phyloP scores from a whole-genome alignment of 176 grass and related monocot genomes.

The Rhynchospora breviuscula region DNA sequence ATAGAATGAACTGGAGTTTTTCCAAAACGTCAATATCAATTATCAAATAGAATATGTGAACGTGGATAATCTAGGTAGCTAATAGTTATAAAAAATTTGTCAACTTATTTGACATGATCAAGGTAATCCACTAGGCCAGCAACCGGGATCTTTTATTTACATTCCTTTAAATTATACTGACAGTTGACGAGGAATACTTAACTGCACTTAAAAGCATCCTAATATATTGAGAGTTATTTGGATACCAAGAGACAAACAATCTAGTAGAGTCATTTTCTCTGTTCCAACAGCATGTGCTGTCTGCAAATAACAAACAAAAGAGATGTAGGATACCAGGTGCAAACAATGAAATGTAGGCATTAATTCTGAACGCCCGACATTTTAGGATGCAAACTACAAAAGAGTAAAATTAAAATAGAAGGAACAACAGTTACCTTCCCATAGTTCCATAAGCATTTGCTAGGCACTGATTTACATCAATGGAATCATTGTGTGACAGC shows the following conservation, averaged over 20 bases:
- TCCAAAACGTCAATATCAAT: too few species aligned
- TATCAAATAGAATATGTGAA: too few species aligned
- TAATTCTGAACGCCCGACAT: neutral
- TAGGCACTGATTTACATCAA: slow-evolving; percentile 47
- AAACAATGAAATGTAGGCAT: neutral
- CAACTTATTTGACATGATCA: too few species aligned
- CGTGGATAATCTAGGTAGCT: too few species aligned
- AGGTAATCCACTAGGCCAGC: too few species aligned
- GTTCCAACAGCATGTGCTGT: neutral
- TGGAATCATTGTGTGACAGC: slow-evolving; percentile 54
- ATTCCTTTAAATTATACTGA: too few species aligned
- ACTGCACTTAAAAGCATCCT: too few species aligned
- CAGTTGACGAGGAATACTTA: too few species aligned
- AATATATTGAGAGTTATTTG: too few species aligned
- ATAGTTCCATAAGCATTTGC: slow-evolving; percentile 67
- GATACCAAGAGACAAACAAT: neutral
- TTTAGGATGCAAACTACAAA: neutral
- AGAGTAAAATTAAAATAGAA: neutral
- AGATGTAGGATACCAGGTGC: neutral
- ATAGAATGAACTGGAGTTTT: too few species aligned
- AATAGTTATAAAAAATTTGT: too few species aligned
- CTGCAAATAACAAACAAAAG: neutral
- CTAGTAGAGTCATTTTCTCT: neutral
- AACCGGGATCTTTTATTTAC: too few species aligned
- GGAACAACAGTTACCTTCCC: slow-evolving; percentile 42